A percentile compares a stretch with the other conserved stretches of the same genome.
Evolutionary conservation across 768 basidiomycete genomes (phyloP).

Genomic region (Tylopilus balloui): DNA sequence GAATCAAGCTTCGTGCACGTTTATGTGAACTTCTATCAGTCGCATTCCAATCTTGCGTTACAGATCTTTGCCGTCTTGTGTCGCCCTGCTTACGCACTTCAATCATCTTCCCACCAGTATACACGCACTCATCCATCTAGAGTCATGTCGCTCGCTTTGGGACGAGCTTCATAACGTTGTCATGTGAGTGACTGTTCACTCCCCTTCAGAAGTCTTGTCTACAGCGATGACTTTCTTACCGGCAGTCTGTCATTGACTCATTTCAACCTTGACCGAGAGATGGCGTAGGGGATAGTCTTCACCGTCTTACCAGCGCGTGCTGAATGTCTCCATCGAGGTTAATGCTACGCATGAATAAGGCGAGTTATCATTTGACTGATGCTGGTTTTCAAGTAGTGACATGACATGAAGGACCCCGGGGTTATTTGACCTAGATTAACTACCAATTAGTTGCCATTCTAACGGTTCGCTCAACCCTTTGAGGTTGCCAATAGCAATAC

Average conservation of each 20-base stretch:
- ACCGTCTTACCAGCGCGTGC: neutral
- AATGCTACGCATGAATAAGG: neutral
- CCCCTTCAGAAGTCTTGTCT: neutral
- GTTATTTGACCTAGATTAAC: neutral
- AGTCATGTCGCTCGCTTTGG: too few species aligned
- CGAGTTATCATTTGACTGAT: neutral
- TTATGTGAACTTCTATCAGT: neutral
- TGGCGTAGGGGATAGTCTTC: neutral
- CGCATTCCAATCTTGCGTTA: neutral
- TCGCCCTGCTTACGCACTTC: conserved; percentile 50
- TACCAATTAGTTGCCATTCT: too few species aligned
- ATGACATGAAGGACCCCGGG: neutral
- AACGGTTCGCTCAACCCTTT: neutral
- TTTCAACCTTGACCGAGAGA: conserved; percentile 21
- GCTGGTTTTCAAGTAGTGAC: too few species aligned
- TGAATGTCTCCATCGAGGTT: neutral
- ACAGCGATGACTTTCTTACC: neutral
- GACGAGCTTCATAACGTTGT: neutral
- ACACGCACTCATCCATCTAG: neutral
- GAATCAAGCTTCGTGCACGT: conserved; percentile 47
- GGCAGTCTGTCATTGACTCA: neutral
- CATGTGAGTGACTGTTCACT: conserved; percentile 1
- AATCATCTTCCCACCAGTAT: conserved; percentile 12
- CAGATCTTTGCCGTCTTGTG: conserved; percentile 47
- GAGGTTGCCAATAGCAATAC: neutral